Base-by-base conservation (phyloP, 2,329 filamentous ascomycete species). In the Monilinia vaccinii-corymbosi region DNA sequence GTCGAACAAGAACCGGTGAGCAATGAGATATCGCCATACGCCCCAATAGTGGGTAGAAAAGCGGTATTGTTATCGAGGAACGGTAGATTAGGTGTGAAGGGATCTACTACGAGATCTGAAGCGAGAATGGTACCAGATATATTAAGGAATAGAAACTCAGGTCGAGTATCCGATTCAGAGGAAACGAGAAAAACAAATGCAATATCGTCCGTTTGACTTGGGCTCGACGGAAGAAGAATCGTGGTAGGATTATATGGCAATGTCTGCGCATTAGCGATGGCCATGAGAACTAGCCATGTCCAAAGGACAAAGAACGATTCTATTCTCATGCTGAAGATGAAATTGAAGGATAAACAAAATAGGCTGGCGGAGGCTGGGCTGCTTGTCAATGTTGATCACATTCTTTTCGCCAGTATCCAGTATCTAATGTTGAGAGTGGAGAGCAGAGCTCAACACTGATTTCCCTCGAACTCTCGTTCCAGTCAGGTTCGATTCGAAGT, bases 191-290 rank as follows among this genome's bases (percentile, higher is more conserved):
- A 85, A 64, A 93, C 79, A 72, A 94, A 96, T 61, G 85, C 84
- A 36, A 82, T 71, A 21, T 82, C 77, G 62, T 73, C 72, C 57
- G 76, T 75, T 25, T 75, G 72, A 62, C 80, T 77, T 57, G 77
- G 72, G 60, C 73, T 70, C 8, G 80, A 77, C 18, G 75, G 73
- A 49, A 84, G 78, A 61, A 93, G 80, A 56, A 95, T 80, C 34
- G 82, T 84, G 0, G 91, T 91, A 3, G 90, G 88, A 59, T 86
- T 85, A 76, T 95, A 96, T 31, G 90, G 91, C 56, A 91, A 79
- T 52, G 72, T 72, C 67, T 78, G 76, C 56, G 78, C 58, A 32
- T 58, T 28, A 46, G 40, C 25, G 13, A 40, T 40, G n/a, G 63
- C 16, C 13, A 62, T 32, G 52, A 63, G 48, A 42, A 61, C 34